A percentile compares a stretch with the other conserved stretches of the same genome.
Evolutionary conservation across 2,329 filamentous ascomycete species (phyloP).

Genomic region (Aureobasidium lini): DNA sequence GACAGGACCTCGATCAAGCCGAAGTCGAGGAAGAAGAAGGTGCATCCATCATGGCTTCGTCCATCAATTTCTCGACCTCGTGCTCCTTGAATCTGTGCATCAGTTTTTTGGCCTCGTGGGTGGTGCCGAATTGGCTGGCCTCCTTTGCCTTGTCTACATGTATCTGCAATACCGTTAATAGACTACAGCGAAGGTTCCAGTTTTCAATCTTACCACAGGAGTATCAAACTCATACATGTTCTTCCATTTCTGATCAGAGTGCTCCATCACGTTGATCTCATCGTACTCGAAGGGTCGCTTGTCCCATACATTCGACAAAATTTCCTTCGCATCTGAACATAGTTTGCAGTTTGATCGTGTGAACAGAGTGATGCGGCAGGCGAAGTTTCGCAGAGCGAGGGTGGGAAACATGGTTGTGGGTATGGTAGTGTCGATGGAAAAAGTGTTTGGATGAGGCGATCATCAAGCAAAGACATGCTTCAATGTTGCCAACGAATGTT

Average conservation of each 20-base stretch:
- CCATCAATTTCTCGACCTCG: constrained; percentile 62
- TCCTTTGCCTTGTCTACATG: constrained; percentile 54
- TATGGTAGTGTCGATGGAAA: background rate
- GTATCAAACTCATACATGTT: constrained; percentile 74
- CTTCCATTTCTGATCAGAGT: constrained; percentile 58
- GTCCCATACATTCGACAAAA: constrained; percentile 62
- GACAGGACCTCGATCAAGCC: background rate
- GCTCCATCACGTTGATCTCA: constrained; percentile 62
- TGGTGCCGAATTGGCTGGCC: constrained; percentile 45
- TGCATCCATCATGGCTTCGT: constrained; percentile 38
- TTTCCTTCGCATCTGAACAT: constrained; percentile 60
- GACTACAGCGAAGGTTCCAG: background rate
- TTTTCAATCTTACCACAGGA: constrained; percentile 55
- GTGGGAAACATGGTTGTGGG: constrained; percentile 10
- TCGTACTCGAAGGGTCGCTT: constrained; percentile 58
- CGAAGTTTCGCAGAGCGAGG: constrained; percentile 26
- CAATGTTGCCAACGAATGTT: background rate
- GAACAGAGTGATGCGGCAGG: constrained; percentile 62
- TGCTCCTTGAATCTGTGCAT: constrained; percentile 70
- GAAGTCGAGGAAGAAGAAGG: constrained; percentile 12
- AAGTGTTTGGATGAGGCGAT: background rate
- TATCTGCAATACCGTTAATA: constrained; percentile 33
- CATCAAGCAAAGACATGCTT: background rate
- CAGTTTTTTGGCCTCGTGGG: constrained; percentile 57
- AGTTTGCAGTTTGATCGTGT: constrained; percentile 65